These are phyloP conservation scores for Aspergillus melleus DNA, from an alignment of 2,329 filamentous ascomycete genomes.

Conservation along the genomic window DNA sequence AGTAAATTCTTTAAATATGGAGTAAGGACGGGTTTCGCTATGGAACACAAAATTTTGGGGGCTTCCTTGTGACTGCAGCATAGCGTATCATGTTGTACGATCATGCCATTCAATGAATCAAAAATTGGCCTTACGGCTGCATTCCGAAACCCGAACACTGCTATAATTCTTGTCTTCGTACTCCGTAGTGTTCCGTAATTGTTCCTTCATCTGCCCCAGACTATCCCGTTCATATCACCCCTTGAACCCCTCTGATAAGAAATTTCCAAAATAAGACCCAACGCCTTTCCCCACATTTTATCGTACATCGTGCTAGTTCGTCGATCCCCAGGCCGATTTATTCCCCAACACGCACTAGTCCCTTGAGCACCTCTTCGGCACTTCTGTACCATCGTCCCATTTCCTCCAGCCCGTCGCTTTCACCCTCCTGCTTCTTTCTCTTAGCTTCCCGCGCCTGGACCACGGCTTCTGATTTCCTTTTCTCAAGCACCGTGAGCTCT, in stretches of 20 bases:
- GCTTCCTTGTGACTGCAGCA: slow-evolving; percentile 40
- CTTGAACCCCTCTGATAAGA: neutral
- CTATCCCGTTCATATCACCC: slow-evolving; percentile 12
- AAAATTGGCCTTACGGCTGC: slow-evolving; percentile 37
- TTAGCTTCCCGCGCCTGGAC: slow-evolving; percentile 49
- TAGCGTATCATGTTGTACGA: slow-evolving; percentile 42
- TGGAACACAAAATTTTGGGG: slow-evolving; percentile 33
- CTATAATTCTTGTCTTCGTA: neutral
- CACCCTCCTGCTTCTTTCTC: slow-evolving; percentile 45
- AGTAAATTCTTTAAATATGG: slow-evolving; percentile 43
- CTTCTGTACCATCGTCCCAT: slow-evolving; percentile 48
- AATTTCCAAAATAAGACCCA: slow-evolving; percentile 9
- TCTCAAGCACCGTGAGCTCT: slow-evolving; percentile 45
- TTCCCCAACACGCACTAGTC: slow-evolving; percentile 35
- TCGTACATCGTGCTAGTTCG: slow-evolving; percentile 23
- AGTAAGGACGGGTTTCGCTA: slow-evolving; percentile 42
- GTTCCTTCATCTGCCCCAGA: neutral
- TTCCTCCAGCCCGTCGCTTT: slow-evolving; percentile 48
- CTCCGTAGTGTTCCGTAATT: neutral
- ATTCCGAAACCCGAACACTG: slow-evolving; percentile 31
- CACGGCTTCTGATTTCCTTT: slow-evolving; percentile 44
- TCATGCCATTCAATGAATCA: slow-evolving; percentile 39
- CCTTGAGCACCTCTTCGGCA: slow-evolving; percentile 42
- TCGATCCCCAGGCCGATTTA: slow-evolving; percentile 11
- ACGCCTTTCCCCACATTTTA: slow-evolving; percentile 21